Conservation (phyloP, 2,329 filamentous ascomycete species). For the Fusarium sp. region DNA sequence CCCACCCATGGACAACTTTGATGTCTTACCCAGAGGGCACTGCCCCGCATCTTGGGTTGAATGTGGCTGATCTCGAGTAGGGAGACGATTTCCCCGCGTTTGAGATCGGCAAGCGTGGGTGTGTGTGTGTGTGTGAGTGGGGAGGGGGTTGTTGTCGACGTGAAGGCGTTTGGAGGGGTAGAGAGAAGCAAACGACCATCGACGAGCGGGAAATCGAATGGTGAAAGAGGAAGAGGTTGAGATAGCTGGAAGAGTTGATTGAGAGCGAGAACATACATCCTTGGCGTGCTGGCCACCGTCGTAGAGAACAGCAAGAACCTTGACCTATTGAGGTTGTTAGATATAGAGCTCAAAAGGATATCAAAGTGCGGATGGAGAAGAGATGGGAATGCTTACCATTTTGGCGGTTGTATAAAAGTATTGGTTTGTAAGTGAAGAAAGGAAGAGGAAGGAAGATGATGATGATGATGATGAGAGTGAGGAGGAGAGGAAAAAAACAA, state of each 20-base stretch:
- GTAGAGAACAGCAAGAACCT: constrained; percentile 93
- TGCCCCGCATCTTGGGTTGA: constrained; percentile 36
- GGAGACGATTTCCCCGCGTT: constrained; percentile 43
- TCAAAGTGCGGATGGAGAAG: not conserved
- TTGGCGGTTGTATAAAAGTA: constrained; percentile 37
- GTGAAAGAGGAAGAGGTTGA: not conserved
- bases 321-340: constrained; percentile 69
- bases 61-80: constrained; percentile 39
- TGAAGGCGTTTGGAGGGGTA: constrained; percentile 11
- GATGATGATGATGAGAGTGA: constrained; percentile 36
- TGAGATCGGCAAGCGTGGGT: constrained; percentile 38
- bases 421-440: constrained; percentile 32
- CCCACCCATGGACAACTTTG: constrained; percentile 18
- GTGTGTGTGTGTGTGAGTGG: constrained; percentile 33
- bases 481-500: constrained; percentile 16
- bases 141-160: constrained; percentile 13
- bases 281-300: constrained; percentile 89
- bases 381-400: constrained; percentile 39
- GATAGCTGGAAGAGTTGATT: not conserved
- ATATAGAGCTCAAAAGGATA: constrained; percentile 21
- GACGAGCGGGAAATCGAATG: constrained; percentile 11
- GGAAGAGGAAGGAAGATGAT: constrained; percentile 22
- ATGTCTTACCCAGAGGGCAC: constrained; percentile 17
- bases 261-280: constrained; percentile 64
- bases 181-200: constrained; percentile 21